A percentile compares a stretch with the other conserved stretches of the same genome.
Evolutionary conservation across 352 stramenopile species (phyloP).

Genomic region (Halophytophthora polymorphica): DNA sequence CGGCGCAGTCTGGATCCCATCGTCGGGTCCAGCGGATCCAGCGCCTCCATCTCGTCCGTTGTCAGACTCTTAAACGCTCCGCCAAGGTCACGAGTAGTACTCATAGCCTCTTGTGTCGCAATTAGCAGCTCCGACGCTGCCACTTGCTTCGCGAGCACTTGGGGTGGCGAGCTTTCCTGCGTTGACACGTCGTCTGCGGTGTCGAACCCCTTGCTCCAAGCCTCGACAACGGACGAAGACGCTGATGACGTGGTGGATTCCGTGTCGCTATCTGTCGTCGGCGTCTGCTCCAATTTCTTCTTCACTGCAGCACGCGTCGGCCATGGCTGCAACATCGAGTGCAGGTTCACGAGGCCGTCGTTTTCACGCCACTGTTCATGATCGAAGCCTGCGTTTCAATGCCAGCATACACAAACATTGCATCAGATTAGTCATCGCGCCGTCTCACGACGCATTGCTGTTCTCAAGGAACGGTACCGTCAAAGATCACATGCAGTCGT

Average conservation of each 20-base stretch:
- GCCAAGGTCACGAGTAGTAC: constrained; percentile 6
- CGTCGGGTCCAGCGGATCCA: constrained; percentile 10
- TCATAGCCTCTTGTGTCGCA: background rate
- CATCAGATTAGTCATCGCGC: no score
- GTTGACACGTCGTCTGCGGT: constrained; percentile 1
- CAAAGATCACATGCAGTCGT: constrained; percentile 49
- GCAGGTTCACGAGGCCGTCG: constrained; percentile 66
- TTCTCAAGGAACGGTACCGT: constrained; percentile 18
- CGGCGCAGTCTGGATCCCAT: constrained; percentile 16
- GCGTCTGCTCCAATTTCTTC: background rate
- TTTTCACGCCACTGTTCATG: constrained; percentile 55
- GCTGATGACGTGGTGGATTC: constrained; percentile 18
- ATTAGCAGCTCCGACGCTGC: background rate
- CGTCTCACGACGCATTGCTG: no score
- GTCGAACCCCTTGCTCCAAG: constrained; percentile 14
- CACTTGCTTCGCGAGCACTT: background rate
- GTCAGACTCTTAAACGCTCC: no score
- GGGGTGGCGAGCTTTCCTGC: background rate
- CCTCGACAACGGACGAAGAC: constrained; percentile 20
- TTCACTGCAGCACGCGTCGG: constrained; percentile 17
- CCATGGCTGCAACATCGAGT: constrained; percentile 51
- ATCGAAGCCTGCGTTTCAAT: constrained; percentile 29
- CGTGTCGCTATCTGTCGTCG: constrained; percentile 20
- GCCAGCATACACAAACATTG: background rate
- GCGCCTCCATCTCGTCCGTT: constrained; percentile 11